Base-by-base conservation (phyloP, 208 protist genomes). In the Herpetomonas tarakana region DNA sequence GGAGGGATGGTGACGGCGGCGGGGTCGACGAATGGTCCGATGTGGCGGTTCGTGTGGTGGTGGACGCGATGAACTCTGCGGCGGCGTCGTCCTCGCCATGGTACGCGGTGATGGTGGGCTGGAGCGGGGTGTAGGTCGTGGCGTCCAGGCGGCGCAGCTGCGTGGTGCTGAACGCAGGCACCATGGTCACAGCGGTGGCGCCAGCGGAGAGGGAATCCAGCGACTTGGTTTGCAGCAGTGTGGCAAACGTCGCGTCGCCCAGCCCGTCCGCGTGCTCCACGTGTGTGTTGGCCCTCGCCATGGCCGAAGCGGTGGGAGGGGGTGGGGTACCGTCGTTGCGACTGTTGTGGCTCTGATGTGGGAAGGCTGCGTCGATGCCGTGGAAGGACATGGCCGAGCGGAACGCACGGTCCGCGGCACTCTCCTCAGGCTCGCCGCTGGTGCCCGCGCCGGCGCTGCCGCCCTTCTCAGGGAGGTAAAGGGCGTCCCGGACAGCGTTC, bases 121-220 rank as follows among this genome's bases (percentile, higher is more conserved):
- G 65, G 54, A 77, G 54, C 14, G 80, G 84, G 31, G 65, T 65
- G 57, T 80, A 91, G 38, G 73, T 81, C 54, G 75, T 78, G 25
- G 58, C 51, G 30, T 86, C 75, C 0, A 83, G 63, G n/a, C 85
- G 80, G 21, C 79, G 75, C 65, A 92, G 70, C 44, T 59, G 22
- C 51, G 78, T 69, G 4, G 81, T 82, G 21, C 66, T 80, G 55
- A 83, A 82, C 26, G 78, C 73, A 3, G 85, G 85, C 31, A 81
- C 58, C 44, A 92, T 74, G 16, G 58, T 60, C 52, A 71, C 81
- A n/a, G 57, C 58, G 47, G 78, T 29, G 6, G 75, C 49, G 11
- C 66, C 73, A 19, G 81, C 41, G 7, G 57, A 49, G 1, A 73
- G 38, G 7, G 62, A 68, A 39, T 82, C 79, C 4, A 86, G 19